These are phyloP conservation scores for Chalara sp. DNA, from an alignment of 2,329 filamentous ascomycete genomes.

Conservation along the genomic window DNA sequence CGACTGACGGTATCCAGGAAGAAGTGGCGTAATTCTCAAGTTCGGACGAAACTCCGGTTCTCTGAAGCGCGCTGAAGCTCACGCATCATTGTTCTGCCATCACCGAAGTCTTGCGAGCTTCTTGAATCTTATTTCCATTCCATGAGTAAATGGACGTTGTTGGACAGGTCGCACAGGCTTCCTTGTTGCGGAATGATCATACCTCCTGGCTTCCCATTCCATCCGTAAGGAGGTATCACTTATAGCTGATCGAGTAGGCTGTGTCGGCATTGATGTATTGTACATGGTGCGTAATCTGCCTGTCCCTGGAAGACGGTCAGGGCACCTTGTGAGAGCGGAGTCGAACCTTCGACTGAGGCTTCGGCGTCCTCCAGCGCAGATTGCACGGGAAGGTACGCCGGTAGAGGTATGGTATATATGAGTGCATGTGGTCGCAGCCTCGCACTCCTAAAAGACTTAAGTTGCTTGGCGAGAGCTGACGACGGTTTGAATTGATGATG, in stretches of 20 bases:
- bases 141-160: slow-evolving; percentile 6
- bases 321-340: slow-evolving; percentile 9
- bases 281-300: slow-evolving; percentile 11
- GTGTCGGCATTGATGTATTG: slow-evolving; percentile 8
- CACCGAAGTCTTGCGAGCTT: slow-evolving; percentile 9
- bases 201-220: slow-evolving; percentile 10
- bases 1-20: slow-evolving; percentile 9
- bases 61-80: slow-evolving; percentile 4
- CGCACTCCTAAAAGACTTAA: slow-evolving; percentile 9
- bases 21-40: too few species aligned
- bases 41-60: slow-evolving; percentile 3
- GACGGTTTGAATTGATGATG: slow-evolving; percentile 9
- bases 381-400: slow-evolving; percentile 11
- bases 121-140: slow-evolving; percentile 10
- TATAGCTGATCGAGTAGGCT: slow-evolving; percentile 7
- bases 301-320: slow-evolving; percentile 8
- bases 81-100: slow-evolving; percentile 8
- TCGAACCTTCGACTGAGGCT: slow-evolving; percentile 9
- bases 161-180: slow-evolving; percentile 9
- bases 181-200: too few species aligned
- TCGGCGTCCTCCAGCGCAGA: slow-evolving; percentile 9
- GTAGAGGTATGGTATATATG: slow-evolving; percentile 11
- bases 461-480: slow-evolving; percentile 8
- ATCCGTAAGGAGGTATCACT: slow-evolving; percentile 7
- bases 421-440: slow-evolving; percentile 7